A percentile compares a stretch with the other conserved stretches of the same genome.
Evolutionary conservation across 139 green algal genomes (phyloP).

Genomic region (Chlamydomonas eustigma): DNA sequence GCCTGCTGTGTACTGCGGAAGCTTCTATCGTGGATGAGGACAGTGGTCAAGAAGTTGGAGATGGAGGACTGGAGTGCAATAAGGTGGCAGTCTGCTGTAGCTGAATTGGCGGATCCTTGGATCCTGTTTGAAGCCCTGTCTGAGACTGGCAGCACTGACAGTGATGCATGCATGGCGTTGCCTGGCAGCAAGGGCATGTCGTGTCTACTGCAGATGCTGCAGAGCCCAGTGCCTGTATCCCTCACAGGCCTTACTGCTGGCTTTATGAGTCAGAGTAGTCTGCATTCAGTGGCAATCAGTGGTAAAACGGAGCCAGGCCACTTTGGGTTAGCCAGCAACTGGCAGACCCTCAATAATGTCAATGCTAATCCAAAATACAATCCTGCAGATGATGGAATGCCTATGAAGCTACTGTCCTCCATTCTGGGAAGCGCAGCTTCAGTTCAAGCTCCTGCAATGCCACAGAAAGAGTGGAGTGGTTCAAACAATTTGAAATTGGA

Average conservation of each 20-base stretch:
- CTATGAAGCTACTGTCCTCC: not conserved
- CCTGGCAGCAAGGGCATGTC: not conserved
- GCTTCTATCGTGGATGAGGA: not conserved
- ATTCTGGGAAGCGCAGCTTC: not conserved
- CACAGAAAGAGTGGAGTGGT: too few relatives aligned
- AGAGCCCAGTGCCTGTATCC: not conserved
- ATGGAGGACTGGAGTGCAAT: not conserved
- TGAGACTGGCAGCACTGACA: not conserved
- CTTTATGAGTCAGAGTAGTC: too few relatives aligned
- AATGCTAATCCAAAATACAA: too few relatives aligned
- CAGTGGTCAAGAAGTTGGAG: not conserved
- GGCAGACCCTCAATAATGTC: too few relatives aligned
- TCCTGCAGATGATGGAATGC: constrained; percentile 3
- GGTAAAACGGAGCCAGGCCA: too few relatives aligned
- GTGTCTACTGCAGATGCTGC: not conserved
- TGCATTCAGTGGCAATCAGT: too few relatives aligned
- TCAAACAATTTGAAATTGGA: too few relatives aligned
- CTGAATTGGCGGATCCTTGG: not conserved
- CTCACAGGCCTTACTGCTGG: too few relatives aligned
- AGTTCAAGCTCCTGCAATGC: not conserved
- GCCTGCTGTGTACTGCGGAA: not conserved
- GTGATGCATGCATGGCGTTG: not conserved
- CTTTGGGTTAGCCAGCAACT: too few relatives aligned
- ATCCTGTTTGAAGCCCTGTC: not conserved
- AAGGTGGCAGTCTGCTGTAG: not conserved